These are phyloP conservation scores for Epichloe sibirici DNA, from an alignment of 2,329 filamentous ascomycete species.

Conservation along the genomic window DNA sequence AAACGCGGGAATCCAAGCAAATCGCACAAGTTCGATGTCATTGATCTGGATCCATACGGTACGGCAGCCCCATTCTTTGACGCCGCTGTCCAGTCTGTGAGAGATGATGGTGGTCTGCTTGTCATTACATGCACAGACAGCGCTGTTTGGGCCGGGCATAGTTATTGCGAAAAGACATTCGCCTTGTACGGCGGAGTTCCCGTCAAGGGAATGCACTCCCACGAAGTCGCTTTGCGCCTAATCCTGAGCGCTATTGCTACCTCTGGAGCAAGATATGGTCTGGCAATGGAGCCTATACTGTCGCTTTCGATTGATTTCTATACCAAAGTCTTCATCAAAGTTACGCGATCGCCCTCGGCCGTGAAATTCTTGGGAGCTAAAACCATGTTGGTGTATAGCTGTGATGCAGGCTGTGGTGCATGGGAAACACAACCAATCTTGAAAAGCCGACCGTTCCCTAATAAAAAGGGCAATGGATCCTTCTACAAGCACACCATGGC, in stretches of 20 bases:
- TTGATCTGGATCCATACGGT: conserved; percentile 93
- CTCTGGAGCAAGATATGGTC: conserved; percentile 71
- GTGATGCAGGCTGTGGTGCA: conserved; percentile 80
- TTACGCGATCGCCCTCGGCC: conserved; percentile 66
- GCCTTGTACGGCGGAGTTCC: conserved; percentile 88
- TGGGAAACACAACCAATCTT: conserved; percentile 76
- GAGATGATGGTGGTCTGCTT: conserved; percentile 73
- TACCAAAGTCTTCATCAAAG: conserved; percentile 72
- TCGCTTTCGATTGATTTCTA: conserved; percentile 97
- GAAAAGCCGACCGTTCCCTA: conserved; percentile 50
- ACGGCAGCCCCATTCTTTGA: conserved; percentile 89
- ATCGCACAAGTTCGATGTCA: conserved; percentile 66
- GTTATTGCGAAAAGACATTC: conserved; percentile 89
- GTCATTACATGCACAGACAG: conserved; percentile 97
- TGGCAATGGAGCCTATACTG: conserved; percentile 80
- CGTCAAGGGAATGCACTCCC: conserved; percentile 71
- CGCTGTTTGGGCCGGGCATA: conserved; percentile 85
- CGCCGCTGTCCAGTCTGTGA: conserved; percentile 73
- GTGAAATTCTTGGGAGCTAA: conserved; percentile 88
- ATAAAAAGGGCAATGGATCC: conserved; percentile 56
- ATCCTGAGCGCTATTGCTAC: conserved; percentile 73
- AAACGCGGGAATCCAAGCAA: conserved; percentile 26
- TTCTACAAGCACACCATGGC: conserved; percentile 72
- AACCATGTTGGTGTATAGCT: conserved; percentile 87
- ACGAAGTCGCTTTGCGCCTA: conserved; percentile 79